Conservation (phyloP, 2,329 filamentous ascomycete genomes). For the Arthroderma sp. region DNA sequence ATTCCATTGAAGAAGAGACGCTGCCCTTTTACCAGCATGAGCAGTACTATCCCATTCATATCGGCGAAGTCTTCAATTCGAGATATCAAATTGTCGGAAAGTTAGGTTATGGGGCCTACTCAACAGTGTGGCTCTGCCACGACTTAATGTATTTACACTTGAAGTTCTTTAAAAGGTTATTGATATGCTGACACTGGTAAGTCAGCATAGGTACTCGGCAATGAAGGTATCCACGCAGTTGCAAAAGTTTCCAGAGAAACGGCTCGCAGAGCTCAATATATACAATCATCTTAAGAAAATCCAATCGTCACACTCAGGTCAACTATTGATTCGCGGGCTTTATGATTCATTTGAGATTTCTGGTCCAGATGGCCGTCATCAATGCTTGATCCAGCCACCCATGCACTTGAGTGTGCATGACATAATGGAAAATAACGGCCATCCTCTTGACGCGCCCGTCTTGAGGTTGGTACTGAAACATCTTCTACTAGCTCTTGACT, state of each 20-base stretch:
- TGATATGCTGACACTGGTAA: too few species aligned
- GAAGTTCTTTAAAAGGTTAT: too few species aligned
- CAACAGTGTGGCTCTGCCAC: slow-evolving; percentile 2
- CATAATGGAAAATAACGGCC: slow-evolving; percentile 17
- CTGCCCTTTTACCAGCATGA: neutral
- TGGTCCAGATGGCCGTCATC: slow-evolving; percentile 13
- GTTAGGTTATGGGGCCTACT: slow-evolving; percentile 1
- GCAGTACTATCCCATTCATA: slow-evolving; percentile 1
- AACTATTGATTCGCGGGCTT: too few species aligned
- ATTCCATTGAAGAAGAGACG: neutral
- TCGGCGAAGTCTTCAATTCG: neutral
- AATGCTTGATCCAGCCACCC: slow-evolving; percentile 20
- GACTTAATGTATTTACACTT: neutral
- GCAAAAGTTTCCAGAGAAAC: too few species aligned
- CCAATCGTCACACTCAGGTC: too few species aligned
- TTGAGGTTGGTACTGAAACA: slow-evolving; percentile 3
- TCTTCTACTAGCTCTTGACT: slow-evolving; percentile 6
- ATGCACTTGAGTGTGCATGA: slow-evolving; percentile 21
- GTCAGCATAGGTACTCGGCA: too few species aligned
- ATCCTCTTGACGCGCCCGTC: slow-evolving; percentile 11
- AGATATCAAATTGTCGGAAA: slow-evolving; percentile 3
- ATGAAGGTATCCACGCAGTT: too few species aligned
- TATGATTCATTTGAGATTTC: too few species aligned
- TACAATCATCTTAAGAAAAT: too few species aligned
- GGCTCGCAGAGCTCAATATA: too few species aligned